A percentile compares a stretch with the other conserved stretches of the same genome.
These are phyloP conservation scores for Esteya vermicola DNA, from an alignment of 2,329 filamentous ascomycete species.

Conservation along the genomic window DNA sequence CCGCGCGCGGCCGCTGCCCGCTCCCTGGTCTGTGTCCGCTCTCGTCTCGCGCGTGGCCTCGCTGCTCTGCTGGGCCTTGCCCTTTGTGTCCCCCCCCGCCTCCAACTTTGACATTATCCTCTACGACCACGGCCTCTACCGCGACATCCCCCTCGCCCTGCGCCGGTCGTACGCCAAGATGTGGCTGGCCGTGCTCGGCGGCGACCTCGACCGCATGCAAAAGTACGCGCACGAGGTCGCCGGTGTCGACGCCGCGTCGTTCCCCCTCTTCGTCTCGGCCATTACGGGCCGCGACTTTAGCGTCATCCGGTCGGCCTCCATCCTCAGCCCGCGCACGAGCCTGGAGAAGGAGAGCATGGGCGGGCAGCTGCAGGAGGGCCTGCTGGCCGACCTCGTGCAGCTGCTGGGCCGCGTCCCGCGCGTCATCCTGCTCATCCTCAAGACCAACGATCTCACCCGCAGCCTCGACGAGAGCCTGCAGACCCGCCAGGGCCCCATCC, in stretches of 20 bases:
- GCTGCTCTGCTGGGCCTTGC: constrained; percentile 27
- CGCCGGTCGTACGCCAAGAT: constrained; percentile 87
- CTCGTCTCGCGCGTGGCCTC: constrained; percentile 10
- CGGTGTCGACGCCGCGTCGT: constrained; percentile 76
- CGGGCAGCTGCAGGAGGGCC: constrained; percentile 69
- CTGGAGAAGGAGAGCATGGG: constrained; percentile 82
- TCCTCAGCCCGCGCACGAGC: constrained; percentile 39
- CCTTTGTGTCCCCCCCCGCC: no score
- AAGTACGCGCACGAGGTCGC: constrained; percentile 81
- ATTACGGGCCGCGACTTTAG: constrained; percentile 90
- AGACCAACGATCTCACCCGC: constrained; percentile 93
- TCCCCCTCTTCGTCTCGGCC: constrained; percentile 87
- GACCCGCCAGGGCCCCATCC: constrained; percentile 52
- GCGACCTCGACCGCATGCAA: constrained; percentile 74
- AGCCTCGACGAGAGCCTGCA: constrained; percentile 85
- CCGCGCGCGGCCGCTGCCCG: constrained; percentile 17
- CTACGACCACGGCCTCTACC: constrained; percentile 94
- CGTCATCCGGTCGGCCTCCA: constrained; percentile 49
- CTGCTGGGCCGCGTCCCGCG: constrained; percentile 78
- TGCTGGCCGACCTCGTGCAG: constrained; percentile 78
- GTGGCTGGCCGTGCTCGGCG: constrained; percentile 91
- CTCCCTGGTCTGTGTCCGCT: not conserved
- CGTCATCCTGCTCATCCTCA: constrained; percentile 87
- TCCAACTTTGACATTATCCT: constrained; percentile 87
- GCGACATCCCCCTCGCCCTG: constrained; percentile 68